A percentile compares a stretch with the other conserved stretches of the same genome.
phyloP scores from a whole-genome alignment of 1,284 basidiomycete genomes.

The Acaromyces ingoldii region DNA sequence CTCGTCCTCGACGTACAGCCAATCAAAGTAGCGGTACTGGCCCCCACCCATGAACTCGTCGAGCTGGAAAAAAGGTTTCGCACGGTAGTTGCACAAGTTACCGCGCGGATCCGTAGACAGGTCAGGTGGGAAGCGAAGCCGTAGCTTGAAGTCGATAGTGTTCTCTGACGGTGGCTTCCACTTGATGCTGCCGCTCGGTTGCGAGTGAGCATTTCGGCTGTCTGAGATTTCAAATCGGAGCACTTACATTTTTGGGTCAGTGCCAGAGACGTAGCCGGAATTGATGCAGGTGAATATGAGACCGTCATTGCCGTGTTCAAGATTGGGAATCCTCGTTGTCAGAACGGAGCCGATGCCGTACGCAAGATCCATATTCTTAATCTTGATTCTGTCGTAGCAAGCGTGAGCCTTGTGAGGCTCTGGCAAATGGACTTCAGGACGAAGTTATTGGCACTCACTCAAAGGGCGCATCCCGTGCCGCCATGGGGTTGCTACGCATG shows the following conservation, averaged over 20 bases:
- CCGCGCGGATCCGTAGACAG: conserved; percentile 34
- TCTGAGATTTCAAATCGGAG: not conserved
- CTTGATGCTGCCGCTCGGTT: conserved; percentile 57
- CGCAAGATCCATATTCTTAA: conserved; percentile 83
- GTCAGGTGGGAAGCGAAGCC: conserved; percentile 78
- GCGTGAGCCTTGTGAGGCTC: no score
- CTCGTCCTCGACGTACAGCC: conserved; percentile 75
- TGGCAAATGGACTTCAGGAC: no score
- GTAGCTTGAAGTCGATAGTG: conserved; percentile 92
- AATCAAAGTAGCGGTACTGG: conserved; percentile 79
- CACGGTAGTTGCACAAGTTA: conserved; percentile 66
- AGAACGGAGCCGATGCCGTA: conserved; percentile 85
- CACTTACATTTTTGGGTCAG: conserved; percentile 81
- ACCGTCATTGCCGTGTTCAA: conserved; percentile 91
- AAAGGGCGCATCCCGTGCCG: conserved; percentile 69
- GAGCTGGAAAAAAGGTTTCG: conserved; percentile 81
- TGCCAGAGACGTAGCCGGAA: conserved; percentile 79
- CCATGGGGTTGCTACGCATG: conserved; percentile 64
- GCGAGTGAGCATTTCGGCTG: not conserved
- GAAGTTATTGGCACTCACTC: conserved; percentile 65
- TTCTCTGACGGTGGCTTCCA: conserved; percentile 99
- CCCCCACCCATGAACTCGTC: conserved; percentile 63
- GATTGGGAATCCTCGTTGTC: conserved; percentile 71
- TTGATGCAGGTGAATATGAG: conserved; percentile 92
- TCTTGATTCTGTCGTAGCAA: conserved; percentile 63